phyloP scores from a whole-genome alignment of 2,329 filamentous ascomycete species.

The Daldinia sp. region DNA sequence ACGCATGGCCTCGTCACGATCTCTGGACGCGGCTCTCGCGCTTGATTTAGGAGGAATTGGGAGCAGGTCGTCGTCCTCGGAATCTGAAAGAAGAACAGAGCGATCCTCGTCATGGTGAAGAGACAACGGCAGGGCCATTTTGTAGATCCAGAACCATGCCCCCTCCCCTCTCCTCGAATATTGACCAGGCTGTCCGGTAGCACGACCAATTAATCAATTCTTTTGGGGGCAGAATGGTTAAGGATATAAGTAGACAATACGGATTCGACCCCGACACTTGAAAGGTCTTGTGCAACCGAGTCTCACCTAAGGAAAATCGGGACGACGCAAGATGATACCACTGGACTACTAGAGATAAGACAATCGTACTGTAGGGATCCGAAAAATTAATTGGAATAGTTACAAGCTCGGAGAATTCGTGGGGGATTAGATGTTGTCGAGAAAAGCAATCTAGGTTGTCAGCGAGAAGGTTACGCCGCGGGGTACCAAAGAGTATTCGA shows the following conservation, averaged over 20 bases:
- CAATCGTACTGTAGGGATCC: constrained; percentile 38
- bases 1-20: constrained; percentile 39
- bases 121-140: constrained; percentile 45
- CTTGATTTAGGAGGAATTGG: constrained; percentile 30
- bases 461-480: constrained; percentile 15
- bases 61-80: constrained; percentile 44
- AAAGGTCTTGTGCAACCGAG: constrained; percentile 28
- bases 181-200: constrained; percentile 14
- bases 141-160: constrained; percentile 25
- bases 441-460: constrained; percentile 11
- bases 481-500: constrained; percentile 29
- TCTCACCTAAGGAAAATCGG: constrained; percentile 13
- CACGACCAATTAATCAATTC: constrained; percentile 19
- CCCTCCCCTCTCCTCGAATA: constrained; percentile 25
- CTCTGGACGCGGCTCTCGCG: constrained; percentile 31
- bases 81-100: constrained; percentile 45
- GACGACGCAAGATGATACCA: constrained; percentile 22
- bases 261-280: constrained; percentile 14
- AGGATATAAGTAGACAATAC: constrained; percentile 22
- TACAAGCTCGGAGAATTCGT: constrained; percentile 33
- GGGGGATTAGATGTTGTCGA: constrained; percentile 25
- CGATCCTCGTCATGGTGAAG: constrained; percentile 45
- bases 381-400: constrained; percentile 33
- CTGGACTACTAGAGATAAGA: constrained; percentile 29
- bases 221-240: neutral